These are phyloP conservation scores for Leccinum disarticulatum DNA, from an alignment of 768 basidiomycete species.

Conservation along the genomic window DNA sequence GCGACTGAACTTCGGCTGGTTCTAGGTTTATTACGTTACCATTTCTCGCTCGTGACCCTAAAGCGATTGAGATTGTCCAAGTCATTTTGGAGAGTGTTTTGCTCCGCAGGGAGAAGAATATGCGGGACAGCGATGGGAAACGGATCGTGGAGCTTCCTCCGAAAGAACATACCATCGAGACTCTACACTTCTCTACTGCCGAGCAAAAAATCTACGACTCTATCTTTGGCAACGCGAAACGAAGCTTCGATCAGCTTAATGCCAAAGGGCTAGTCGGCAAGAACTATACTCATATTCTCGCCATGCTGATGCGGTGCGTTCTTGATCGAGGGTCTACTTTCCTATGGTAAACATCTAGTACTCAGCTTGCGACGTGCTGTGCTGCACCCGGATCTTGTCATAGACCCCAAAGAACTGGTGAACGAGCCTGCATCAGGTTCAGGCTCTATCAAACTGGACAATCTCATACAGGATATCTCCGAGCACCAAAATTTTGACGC, in stretches of 20 bases:
- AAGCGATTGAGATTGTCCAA: conserved; percentile 93
- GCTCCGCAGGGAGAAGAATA: conserved; percentile 88
- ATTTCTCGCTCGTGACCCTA: conserved; percentile 87
- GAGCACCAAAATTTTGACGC: conserved; percentile 31
- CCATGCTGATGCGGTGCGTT: conserved; percentile 89
- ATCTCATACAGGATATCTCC: conserved; percentile 56
- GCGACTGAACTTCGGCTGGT: conserved; percentile 3
- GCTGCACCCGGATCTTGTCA: conserved; percentile 83
- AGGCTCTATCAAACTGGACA: conserved; percentile 53
- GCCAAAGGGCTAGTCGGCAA: conserved; percentile 76
- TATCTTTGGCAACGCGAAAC: conserved; percentile 77
- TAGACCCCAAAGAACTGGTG: conserved; percentile 46
- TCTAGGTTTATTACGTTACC: conserved; percentile 85
- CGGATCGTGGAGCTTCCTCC: conserved; percentile 85
- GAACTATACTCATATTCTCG: conserved; percentile 86
- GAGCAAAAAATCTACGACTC: conserved; percentile 90
- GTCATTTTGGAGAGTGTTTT: conserved; percentile 88
- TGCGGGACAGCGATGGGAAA: conserved; percentile 84
- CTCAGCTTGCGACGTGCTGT: conserved; percentile 85
- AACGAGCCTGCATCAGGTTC: conserved; percentile 33
- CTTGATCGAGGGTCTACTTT: not conserved
- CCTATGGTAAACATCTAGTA: conserved; percentile 7
- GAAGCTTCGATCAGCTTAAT: conserved; percentile 75
- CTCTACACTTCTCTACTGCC: conserved; percentile 73
- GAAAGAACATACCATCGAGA: conserved; percentile 76